Conservation (phyloP, 2,329 filamentous ascomycete species). For the Proliferodiscus dingleyae region DNA sequence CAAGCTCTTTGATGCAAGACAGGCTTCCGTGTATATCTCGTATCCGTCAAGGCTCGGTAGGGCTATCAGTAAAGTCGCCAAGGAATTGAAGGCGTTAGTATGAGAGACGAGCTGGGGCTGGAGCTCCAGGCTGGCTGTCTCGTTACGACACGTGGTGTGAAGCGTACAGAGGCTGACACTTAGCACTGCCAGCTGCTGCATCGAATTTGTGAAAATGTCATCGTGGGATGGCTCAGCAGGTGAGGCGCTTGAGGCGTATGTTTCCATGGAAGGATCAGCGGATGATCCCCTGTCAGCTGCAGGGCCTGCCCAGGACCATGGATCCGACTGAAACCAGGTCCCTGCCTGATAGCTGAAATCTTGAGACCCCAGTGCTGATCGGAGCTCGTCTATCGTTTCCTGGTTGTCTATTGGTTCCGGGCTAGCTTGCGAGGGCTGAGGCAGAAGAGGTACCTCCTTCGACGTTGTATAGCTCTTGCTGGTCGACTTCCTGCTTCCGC, state of each 20-base stretch:
- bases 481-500: constrained; percentile 6
- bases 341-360: constrained; percentile 5
- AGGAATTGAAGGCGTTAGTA: constrained; percentile 9
- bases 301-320: constrained; percentile 5
- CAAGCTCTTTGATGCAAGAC: constrained; percentile 8
- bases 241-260: constrained; percentile 5
- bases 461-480: constrained; percentile 3
- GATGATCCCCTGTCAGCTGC: constrained; percentile 7
- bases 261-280: constrained; percentile 4
- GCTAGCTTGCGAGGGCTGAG: constrained; percentile 6
- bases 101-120: constrained; percentile 7
- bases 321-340: constrained; percentile 5
- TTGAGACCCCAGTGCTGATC: constrained; percentile 6
- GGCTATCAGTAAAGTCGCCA: constrained; percentile 6
- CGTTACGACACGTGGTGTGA: constrained; percentile 7
- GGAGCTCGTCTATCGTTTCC: constrained; percentile 7
- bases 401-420: constrained; percentile 7
- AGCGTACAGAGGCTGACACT: constrained; percentile 6
- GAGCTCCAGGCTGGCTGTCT: constrained; percentile 5
- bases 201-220: constrained; percentile 7
- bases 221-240: constrained; percentile 4
- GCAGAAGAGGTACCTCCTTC: constrained; percentile 6
- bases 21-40: constrained; percentile 8
- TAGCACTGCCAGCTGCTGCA: constrained; percentile 7
- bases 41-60: constrained; percentile 2